Base-by-base conservation (phyloP, 176 grass and related monocot genomes). In the Lolium perenne region DNA sequence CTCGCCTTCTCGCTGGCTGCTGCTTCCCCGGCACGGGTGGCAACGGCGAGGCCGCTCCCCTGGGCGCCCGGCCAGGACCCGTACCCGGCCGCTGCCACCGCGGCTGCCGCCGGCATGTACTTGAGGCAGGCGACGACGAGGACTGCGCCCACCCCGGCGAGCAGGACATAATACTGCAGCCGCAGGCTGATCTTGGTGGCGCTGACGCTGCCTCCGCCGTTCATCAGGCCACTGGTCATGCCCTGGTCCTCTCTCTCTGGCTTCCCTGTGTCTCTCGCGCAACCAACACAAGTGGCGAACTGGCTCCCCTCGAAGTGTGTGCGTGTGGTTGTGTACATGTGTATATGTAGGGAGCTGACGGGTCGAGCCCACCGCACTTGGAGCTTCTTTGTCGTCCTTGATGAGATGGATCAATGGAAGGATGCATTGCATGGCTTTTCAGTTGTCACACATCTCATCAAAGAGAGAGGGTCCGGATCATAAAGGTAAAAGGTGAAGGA, bases 111-210 rank as follows among this genome's bases (percentile, higher is more conserved):
- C 2, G 80, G 90, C 82, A 75, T 80, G 90, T 88, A 88, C 54
- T 68, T 46, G 77, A 91, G 4, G 86, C 62, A 91, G 16, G 71
- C 82, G 32, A 85, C 32, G 51, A 88, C 0, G n/a, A 85, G 15
- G 13, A 53, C 54, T 5, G 22, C 77, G 3, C 77, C 62, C 32
- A 85, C 53, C 2, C 81, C 82, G 32, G 70, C 82, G 77, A 85
- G 79, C 8, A 91, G 53, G 3, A 87, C 81, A 82, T 72, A 88
- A 86, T 88, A 87, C 70, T 88, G 86, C 86, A 88, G 82, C 62
- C 89, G 18, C 0, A 88, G 81, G 51, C 61, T 86, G 32, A 79
- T 78, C 84, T 79, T 86, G 60, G 9, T 25, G 47, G 4, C 56
- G n/a, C 11, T 23, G 0, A 7, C 63, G 18, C 62, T 78, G 12